Conservation (phyloP, 148 eudicot species). For the Vaccinium vitisidaea region DNA sequence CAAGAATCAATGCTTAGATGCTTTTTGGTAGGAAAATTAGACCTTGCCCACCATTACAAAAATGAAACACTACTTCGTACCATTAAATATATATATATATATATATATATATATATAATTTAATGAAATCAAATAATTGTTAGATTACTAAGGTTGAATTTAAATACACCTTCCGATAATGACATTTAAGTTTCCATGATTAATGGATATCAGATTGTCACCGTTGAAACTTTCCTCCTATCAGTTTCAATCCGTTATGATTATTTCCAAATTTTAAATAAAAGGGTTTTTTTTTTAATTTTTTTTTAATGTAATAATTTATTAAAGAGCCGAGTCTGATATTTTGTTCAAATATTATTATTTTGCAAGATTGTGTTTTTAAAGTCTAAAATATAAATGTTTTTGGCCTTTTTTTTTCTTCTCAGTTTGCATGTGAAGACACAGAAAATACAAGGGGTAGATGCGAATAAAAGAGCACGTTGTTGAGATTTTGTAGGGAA, state of each 20-base stretch:
- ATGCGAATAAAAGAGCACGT: slow-evolving; percentile 1
- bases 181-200: not conserved
- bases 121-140: no score
- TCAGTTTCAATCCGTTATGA: not conserved
- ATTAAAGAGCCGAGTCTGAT: not conserved
- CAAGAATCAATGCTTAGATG: slow-evolving; percentile 8
- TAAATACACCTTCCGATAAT: not conserved
- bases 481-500: not conserved
- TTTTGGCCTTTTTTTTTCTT: not conserved
- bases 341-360: not conserved
- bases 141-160: not conserved
- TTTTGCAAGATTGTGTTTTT: not conserved
- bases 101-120: no score
- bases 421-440: not conserved
- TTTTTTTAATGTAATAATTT: not conserved
- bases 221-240: not conserved
- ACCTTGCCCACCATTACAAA: no score
- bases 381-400: not conserved
- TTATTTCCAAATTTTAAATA: no score
- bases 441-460: not conserved
- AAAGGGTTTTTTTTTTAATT: no score
- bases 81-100: no score
- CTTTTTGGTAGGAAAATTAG: not conserved
- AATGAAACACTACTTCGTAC: no score
- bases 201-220: not conserved